Evolutionary conservation across 208 protist genomes (phyloP).

Genomic region (Histomonas meleagridis): DNA sequence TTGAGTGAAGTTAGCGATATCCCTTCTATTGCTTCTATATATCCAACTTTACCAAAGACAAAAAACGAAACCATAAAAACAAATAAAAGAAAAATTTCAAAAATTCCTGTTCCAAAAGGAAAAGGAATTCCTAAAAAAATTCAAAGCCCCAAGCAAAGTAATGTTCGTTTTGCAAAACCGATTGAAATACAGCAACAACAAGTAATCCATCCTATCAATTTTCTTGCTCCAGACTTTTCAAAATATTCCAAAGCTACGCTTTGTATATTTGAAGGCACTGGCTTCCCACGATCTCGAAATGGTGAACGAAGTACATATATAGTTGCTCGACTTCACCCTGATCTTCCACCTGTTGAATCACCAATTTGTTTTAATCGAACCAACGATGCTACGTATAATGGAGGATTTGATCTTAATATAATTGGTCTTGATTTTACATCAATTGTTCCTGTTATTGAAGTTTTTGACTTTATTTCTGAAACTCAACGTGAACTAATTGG

Average conservation of each 20-base stretch:
- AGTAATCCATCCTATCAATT: conserved; percentile 4
- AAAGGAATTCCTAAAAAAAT: no score
- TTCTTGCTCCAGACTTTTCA: not conserved
- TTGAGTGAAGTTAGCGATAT: no score
- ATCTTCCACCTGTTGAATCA: not conserved
- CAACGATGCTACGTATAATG: not conserved
- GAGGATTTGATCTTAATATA: not conserved
- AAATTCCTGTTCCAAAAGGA: no score
- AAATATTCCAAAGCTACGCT: not conserved
- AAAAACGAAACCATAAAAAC: no score
- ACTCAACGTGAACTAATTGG: not conserved
- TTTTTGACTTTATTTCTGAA: not conserved
- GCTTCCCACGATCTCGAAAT: not conserved
- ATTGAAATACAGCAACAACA: no score
- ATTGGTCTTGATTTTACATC: conserved; percentile 2
- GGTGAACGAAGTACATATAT: conserved; percentile 30
- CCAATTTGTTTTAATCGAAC: not conserved
- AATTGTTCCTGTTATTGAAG: conserved; percentile 1
- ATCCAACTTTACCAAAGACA: no score
- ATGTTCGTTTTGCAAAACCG: no score
- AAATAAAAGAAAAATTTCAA: no score
- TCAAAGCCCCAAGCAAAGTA: no score
- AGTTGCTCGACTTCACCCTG: not conserved
- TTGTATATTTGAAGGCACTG: not conserved
- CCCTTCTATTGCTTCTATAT: no score